Evolutionary conservation across 495 filamentous ascomycete species (phyloP).

Genomic region (Corynascus novoguineensis): DNA sequence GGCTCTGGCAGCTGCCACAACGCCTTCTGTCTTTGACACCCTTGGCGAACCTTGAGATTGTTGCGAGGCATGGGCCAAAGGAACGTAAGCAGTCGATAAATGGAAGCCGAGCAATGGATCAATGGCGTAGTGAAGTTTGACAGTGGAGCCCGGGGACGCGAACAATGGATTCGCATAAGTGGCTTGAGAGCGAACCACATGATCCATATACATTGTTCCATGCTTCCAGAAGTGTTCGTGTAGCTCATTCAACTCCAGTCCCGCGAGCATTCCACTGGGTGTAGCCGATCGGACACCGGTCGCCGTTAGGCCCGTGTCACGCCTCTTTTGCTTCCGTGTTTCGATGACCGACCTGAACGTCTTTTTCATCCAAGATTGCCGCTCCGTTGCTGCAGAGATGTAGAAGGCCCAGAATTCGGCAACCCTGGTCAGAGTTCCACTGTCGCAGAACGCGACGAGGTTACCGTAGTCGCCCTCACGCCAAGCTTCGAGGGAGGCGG

Average conservation of each 20-base stretch:
- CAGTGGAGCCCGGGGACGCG: conserved; percentile 1
- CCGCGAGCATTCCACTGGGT: not conserved
- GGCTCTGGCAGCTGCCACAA: conserved; percentile 8
- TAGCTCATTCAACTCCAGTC: not conserved
- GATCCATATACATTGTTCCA: conserved; percentile 1
- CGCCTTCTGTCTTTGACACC: not conserved
- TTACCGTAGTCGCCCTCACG: conserved; percentile 22
- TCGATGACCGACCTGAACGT: not conserved
- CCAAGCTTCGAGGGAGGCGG: conserved; percentile 23
- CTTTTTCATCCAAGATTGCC: not conserved
- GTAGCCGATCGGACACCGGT: conserved; percentile 8
- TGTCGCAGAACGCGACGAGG: conserved; percentile 26
- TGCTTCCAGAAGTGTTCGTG: conserved; percentile 2
- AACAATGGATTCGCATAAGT: conserved; percentile 21
- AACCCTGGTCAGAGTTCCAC: conserved; percentile 17
- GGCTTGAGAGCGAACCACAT: not conserved
- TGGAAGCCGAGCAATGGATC: conserved; percentile 31
- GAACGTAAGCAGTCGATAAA: conserved; percentile 21
- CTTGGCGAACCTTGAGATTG: not conserved
- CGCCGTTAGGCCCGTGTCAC: not conserved
- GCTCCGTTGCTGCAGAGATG: not conserved
- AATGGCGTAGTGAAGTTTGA: conserved; percentile 21
- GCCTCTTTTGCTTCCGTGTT: not conserved
- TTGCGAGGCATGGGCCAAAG: not conserved
- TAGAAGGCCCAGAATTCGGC: conserved; percentile 25